Evolutionary conservation across 345 rosid genomes (phyloP).

Genomic region (Isatis tinctoria): DNA sequence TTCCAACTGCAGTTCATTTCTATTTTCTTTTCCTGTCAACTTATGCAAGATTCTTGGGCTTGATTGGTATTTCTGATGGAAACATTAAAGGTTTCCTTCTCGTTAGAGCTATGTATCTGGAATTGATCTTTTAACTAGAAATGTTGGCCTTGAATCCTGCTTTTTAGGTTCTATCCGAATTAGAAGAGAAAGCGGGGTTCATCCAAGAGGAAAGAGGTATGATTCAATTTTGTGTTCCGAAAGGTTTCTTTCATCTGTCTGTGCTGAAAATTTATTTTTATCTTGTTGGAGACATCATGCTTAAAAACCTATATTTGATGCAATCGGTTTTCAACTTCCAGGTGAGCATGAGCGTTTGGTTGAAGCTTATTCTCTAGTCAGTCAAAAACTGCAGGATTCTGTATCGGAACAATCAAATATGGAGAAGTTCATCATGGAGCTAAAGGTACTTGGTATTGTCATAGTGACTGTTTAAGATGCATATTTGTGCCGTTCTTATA

Average conservation of each 20-base stretch:
- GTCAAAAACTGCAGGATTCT: conserved; percentile 70
- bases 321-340: conserved; percentile 38
- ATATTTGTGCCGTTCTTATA: conserved; percentile 2
- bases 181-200: conserved; percentile 87
- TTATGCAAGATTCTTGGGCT: background rate
- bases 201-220: conserved; percentile 95
- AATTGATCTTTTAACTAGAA: background rate
- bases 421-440: conserved; percentile 66
- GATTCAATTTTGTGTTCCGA: background rate
- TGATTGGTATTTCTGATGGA: background rate
- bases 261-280: background rate
- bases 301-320: background rate
- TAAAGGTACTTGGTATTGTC: conserved; percentile 49
- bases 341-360: conserved; percentile 87
- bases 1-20: background rate
- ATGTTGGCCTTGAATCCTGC: background rate
- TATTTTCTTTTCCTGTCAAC: conserved; percentile 2
- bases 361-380: conserved; percentile 71
- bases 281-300: conserved; percentile 7
- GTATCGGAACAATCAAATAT: conserved; percentile 60
- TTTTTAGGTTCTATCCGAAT: conserved; percentile 72
- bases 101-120: background rate
- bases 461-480: background rate
- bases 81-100: conserved; percentile 1
- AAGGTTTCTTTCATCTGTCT: background rate